Conservation (phyloP, 2,329 filamentous ascomycete genomes). For the Aureobasidium sp. region DNA sequence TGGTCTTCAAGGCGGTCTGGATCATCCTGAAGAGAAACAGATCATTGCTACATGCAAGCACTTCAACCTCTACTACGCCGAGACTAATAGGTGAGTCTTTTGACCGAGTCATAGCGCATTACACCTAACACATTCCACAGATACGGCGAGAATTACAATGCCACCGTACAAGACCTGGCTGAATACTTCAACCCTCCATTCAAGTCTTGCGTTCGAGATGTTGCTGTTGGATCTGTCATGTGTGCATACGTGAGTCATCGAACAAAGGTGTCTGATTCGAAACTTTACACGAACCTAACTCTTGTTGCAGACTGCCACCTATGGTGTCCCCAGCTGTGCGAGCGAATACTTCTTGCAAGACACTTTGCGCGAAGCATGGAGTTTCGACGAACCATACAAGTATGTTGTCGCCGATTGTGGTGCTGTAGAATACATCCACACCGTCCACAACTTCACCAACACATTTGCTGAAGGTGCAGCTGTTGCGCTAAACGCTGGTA, state of each 20-base stretch:
- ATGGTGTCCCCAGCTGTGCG: constrained; percentile 59
- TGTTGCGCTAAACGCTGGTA: constrained; percentile 44
- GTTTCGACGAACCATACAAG: constrained; percentile 54
- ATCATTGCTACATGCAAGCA: constrained; percentile 44
- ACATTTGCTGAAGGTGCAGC: constrained; percentile 43
- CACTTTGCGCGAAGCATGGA: constrained; percentile 59
- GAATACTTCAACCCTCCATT: constrained; percentile 65
- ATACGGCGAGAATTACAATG: constrained; percentile 18
- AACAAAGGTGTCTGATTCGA: background rate
- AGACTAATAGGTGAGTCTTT: background rate
- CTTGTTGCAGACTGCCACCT: constrained; percentile 46
- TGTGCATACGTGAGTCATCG: constrained; percentile 39
- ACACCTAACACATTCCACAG: background rate
- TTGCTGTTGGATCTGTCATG: constrained; percentile 47
- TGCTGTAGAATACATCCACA: constrained; percentile 52
- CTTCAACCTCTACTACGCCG: constrained; percentile 23
- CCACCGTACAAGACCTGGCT: constrained; percentile 49
- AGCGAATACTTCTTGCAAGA: constrained; percentile 56
- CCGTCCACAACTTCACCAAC: constrained; percentile 38
- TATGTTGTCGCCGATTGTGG: constrained; percentile 62
- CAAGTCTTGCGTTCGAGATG: constrained; percentile 42
- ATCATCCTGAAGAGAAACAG: constrained; percentile 28
- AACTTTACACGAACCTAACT: background rate
- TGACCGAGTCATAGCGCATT: background rate
- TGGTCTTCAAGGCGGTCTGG: constrained; percentile 28